phyloP scores from a whole-genome alignment of 495 filamentous ascomycete genomes.

The Penicillium tannophilum region DNA sequence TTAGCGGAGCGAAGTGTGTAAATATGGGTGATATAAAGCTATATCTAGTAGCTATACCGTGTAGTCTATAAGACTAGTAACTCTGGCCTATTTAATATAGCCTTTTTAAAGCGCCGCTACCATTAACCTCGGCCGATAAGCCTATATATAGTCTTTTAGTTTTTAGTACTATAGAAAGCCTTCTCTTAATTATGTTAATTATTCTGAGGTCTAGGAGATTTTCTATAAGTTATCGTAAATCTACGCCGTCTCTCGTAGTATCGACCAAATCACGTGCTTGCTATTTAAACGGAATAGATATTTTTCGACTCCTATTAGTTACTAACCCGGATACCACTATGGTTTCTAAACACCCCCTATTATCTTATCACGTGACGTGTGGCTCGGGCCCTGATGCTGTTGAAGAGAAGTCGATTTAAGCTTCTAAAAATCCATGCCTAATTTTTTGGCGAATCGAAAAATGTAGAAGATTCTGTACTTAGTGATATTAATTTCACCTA shows the following conservation, averaged over 20 bases:
- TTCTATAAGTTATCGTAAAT: background rate
- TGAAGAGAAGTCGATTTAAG: conserved; percentile 9
- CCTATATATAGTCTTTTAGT: background rate
- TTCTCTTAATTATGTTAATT: background rate
- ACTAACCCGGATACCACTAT: background rate
- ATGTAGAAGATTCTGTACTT: background rate
- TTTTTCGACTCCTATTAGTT: background rate
- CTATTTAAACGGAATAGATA: background rate
- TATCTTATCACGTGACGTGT: background rate
- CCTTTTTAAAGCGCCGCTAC: background rate
- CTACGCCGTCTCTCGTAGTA: conserved; percentile 1
- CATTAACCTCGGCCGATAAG: background rate
- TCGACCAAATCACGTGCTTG: background rate
- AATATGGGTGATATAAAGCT: background rate
- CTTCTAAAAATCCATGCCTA: conserved; percentile 7
- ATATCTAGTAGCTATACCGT: background rate
- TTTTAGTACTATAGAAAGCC: too few species aligned
- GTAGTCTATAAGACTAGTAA: background rate
- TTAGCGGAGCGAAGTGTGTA: background rate
- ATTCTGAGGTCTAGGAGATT: conserved; percentile 3
- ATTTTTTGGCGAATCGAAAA: conserved; percentile 5
- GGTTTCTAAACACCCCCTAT: background rate
- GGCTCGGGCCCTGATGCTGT: background rate
- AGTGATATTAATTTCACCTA: conserved; percentile 2
- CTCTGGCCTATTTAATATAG: background rate